Evolutionary conservation across 148 eudicot genomes (phyloP).

Genomic region (Rheum nobile): DNA sequence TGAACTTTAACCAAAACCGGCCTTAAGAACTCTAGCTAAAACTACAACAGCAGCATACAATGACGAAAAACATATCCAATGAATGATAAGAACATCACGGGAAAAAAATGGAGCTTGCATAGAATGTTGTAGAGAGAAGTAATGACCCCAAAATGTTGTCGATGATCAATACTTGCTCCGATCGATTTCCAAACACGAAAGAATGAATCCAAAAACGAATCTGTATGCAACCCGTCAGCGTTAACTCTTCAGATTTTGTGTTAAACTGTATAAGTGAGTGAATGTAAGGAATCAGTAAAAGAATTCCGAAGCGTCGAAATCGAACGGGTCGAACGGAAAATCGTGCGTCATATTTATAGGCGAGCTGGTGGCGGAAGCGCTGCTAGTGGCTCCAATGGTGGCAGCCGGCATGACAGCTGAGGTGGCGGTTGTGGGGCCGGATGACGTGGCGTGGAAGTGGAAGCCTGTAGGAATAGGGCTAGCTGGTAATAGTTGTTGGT

Average conservation of each 20-base stretch:
- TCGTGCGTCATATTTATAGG: not conserved
- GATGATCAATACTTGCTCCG: not conserved
- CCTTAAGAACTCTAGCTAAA: too few relatives aligned
- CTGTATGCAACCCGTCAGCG: not conserved
- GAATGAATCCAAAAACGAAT: not conserved
- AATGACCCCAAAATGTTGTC: not conserved
- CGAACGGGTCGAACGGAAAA: not conserved
- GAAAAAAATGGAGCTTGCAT: not conserved
- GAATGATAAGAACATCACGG: too few relatives aligned
- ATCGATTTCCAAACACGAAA: not conserved
- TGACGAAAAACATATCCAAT: too few relatives aligned
- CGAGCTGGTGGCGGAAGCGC: constrained; percentile 1
- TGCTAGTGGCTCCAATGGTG: not conserved
- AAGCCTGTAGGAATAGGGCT: not conserved
- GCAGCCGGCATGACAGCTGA: not conserved
- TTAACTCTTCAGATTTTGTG: not conserved
- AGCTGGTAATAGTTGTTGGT: not conserved
- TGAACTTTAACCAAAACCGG: too few relatives aligned
- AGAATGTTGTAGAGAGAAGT: not conserved
- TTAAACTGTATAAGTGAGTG: not conserved
- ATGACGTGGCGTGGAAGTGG: not conserved
- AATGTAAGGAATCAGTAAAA: not conserved
- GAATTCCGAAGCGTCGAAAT: not conserved
- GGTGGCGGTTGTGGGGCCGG: not conserved
- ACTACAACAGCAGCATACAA: too few relatives aligned